Percentiles rank a stretch among this genome's conserved stretches.
Evolutionary conservation across 2,329 filamentous ascomycete genomes (phyloP).

Genomic region (Calonectria ilicicola): DNA sequence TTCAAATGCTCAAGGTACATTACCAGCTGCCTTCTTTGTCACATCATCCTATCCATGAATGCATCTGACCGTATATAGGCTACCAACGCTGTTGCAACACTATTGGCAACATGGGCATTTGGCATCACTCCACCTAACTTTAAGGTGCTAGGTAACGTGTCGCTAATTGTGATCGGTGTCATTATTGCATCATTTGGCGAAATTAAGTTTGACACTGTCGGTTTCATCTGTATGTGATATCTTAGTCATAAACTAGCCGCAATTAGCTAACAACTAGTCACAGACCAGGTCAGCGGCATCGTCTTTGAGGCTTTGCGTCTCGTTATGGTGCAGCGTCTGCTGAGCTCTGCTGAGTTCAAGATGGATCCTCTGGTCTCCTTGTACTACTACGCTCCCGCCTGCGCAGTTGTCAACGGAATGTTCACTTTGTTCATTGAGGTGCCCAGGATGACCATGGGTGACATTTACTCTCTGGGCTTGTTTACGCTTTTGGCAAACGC

Average conservation of each 20-base stretch:
- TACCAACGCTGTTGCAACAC: conserved; percentile 20
- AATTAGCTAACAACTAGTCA: neutral
- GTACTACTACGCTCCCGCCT: conserved; percentile 24
- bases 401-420: conserved; percentile 13
- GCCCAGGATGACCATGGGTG: conserved; percentile 9
- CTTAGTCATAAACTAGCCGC: neutral
- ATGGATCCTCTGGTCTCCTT: conserved; percentile 24
- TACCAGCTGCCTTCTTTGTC: neutral
- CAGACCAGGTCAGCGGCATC: conserved; percentile 24
- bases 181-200: conserved; percentile 25
- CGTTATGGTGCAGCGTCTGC: conserved; percentile 21
- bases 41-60: neutral
- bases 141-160: conserved; percentile 11
- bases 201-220: conserved; percentile 19
- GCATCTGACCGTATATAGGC: conserved; percentile 1
- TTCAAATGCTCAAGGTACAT: conserved; percentile 23
- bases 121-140: conserved; percentile 20
- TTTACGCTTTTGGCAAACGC: conserved; percentile 19
- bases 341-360: conserved; percentile 26
- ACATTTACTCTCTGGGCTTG: conserved; percentile 15
- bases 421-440: conserved; percentile 21
- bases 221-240: conserved; percentile 12
- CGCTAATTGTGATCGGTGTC: conserved; percentile 16
- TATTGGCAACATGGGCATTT: conserved; percentile 22
- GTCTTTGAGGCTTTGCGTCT: conserved; percentile 24